Base-by-base conservation (phyloP, 2,329 filamentous ascomycete genomes). In the Domatiomyces globalis region DNA sequence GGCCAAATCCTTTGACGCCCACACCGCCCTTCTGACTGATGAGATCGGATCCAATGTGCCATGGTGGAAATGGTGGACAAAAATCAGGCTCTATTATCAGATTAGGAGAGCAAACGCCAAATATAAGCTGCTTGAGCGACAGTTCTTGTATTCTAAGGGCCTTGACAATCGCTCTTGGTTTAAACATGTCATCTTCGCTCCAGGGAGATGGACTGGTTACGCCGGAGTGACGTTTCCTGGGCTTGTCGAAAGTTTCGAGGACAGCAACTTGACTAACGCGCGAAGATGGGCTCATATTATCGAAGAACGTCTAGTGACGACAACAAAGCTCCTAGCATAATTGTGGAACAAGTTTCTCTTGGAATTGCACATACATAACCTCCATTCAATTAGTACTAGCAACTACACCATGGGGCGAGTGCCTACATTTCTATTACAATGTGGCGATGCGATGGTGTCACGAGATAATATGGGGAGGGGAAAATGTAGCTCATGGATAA, bases 121-220 rank as follows among this genome's bases (percentile, higher is more conserved):
- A 65, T 94, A 94, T 73, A 94, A 95, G 74, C 72, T 74, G 7
- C 70, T 96, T 0, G 90, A 96, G 66, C 75, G 88, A 15, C 74
- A 81, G 48, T 95, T 95, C 67, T 61, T 95, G 56, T 84, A 87
- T 61, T 69, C 79, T 4, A 73, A 76, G 2, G 90, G 90, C 0
- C 69, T 96, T 18, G 89, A 95, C 64, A 27, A 56, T n/a, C 73
- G 90, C 54, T 72, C 73, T 20, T 95, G 88, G 88, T 96, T 90
- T 72, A 95, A 95, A 71, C 90, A 95, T 62, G 84, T 95, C 2
- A 84, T 95, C 1, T 95, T 94, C 67, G 89, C 89, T 1, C 89
- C 89, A 0, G 89, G 89, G 0, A 66, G 90, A 46, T 94, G 88
- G 87, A 95, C 87, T 0, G 89, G 89, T 0, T 95, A 95, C 66